Conservation (phyloP, 805 yeast species). For the Ogataea chonburiensis region DNA sequence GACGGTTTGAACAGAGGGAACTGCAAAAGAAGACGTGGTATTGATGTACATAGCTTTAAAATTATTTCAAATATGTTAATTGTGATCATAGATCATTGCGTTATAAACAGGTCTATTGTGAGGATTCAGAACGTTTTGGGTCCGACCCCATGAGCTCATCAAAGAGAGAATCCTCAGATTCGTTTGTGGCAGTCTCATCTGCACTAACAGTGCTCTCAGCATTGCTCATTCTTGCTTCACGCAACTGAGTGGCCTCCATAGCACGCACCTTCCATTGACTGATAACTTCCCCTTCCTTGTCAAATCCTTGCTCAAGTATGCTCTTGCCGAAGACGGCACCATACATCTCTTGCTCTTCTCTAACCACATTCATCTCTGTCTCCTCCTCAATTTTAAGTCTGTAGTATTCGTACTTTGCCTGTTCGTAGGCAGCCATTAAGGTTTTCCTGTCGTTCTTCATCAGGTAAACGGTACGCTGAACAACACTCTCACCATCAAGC, state of each 20-base stretch:
- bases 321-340: conserved; percentile 73
- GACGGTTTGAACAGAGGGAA: conserved; percentile 44
- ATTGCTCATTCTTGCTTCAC: conserved; percentile 44
- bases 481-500: conserved; percentile 87
- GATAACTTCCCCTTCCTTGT: conserved; percentile 67
- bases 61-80: not conserved
- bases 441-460: conserved; percentile 37
- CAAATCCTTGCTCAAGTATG: conserved; percentile 64
- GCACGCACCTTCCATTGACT: conserved; percentile 77
- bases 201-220: conserved; percentile 27
- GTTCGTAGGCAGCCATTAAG: conserved; percentile 71
- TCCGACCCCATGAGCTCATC: conserved; percentile 16
- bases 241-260: conserved; percentile 54
- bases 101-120: conserved; percentile 14
- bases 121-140: not conserved
- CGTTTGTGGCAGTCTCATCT: conserved; percentile 18
- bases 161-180: conserved; percentile 25
- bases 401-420: conserved; percentile 86
- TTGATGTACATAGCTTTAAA: conserved; percentile 20
- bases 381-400: conserved; percentile 82
- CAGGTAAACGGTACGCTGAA: conserved; percentile 66
- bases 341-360: conserved; percentile 82
- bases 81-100: conserved; percentile 1
- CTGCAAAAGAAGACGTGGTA: conserved; percentile 38
- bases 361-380: conserved; percentile 63